Evolutionary conservation across 2,329 filamentous ascomycete genomes (phyloP).

Genomic region (Bipolaris sorokiniana): DNA sequence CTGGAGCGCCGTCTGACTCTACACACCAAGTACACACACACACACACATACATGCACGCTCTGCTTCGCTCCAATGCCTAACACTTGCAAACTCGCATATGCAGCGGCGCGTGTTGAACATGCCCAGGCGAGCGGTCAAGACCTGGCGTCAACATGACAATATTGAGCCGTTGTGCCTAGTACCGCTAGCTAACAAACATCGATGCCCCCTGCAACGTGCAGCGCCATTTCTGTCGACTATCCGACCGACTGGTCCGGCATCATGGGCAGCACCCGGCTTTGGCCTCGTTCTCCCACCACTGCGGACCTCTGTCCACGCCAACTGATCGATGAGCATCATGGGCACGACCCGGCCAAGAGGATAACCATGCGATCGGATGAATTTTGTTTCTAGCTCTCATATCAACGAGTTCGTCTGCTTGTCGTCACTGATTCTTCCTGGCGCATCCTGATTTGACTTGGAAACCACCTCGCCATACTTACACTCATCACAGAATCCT

Average conservation of each 20-base stretch:
- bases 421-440: not conserved
- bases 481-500: not conserved
- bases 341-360: conserved; percentile 1
- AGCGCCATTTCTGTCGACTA: conserved; percentile 5
- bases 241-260: conserved; percentile 10
- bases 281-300: conserved; percentile 8
- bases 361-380: conserved; percentile 4
- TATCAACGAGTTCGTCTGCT: not conserved
- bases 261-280: not conserved
- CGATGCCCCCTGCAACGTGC: not conserved
- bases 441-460: not conserved
- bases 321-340: conserved; percentile 3
- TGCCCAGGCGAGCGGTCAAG: not conserved
- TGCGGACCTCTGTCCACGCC: conserved; percentile 4
- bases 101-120: no score
- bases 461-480: conserved; percentile 1
- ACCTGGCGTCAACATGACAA: conserved; percentile 10
- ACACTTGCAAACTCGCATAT: not conserved
- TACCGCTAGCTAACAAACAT: not conserved
- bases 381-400: not conserved
- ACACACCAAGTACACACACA: no score
- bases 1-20: no score
- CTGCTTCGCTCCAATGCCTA: not conserved
- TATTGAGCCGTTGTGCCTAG: not conserved
- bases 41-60: no score